Evolutionary conservation across 805 yeast genomes (phyloP), one percentile per base, ranked within the genome.

Genomic region (Priceomyces carsonii): DNA sequence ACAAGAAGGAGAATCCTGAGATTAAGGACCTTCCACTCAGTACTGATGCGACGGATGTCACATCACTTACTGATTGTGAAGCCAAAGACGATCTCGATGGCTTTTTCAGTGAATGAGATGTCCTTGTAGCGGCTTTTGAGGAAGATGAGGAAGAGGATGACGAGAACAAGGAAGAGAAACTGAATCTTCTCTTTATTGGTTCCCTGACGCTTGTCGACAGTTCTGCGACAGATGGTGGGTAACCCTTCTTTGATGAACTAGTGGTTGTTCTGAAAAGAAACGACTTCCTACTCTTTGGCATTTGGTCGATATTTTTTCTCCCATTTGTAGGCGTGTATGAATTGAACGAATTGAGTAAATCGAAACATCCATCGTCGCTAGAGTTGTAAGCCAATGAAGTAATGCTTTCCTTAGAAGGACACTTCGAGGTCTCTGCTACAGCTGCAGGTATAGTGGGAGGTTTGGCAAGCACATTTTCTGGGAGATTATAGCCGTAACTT

Each of bases 401-500:
- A 10, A 35, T 34, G 26, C 36, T 28, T 14, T 18, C 26, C 26
- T 33, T 18, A 17, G 15, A 24, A 19, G 16, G 32, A n/a, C 8
- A 22, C 18, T 13, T 8, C 15, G 24, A 43, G 14, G 48, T 42
- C 20, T 45, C 41, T 1, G 45, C 32, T 26, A 40, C 40, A 20
- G 50, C 51, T 8, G 50, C 48, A 10, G 53, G 50, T 16, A 48
- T 43, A 18, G 48, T 42, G 17, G 53, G 52, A 15, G 56, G 54
- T 18, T 44, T 44, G 19, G 32, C 31, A 17, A 43, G 32, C n/a
- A 56, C 60, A 41, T 60, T 59, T 37, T 61, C 68, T 8, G 66
- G 60, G 12, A 38, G 36, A 39, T 59, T 59, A 41, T 35, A 55
- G 4, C 69, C 68, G 33, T 51, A 37, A 10, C 50, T 48, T 32